Conservation (phyloP, 352 stramenopile genomes). For the Phytophthora uliginosa region DNA sequence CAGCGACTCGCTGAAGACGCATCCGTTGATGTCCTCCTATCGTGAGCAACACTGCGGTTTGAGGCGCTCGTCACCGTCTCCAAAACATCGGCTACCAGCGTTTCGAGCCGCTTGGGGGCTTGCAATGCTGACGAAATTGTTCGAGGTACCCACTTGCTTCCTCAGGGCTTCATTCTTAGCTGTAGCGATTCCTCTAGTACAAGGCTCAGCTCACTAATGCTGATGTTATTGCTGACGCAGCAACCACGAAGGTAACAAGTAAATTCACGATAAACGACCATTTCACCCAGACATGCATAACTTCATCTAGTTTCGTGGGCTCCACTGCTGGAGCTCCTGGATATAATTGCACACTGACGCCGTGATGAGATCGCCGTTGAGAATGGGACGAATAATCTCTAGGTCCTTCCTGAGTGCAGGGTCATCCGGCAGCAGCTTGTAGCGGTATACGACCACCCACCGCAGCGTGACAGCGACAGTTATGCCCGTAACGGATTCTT, state of each 20-base stretch:
- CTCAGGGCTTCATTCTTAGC: too few relatives aligned
- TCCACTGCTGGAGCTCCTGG: constrained; percentile 16
- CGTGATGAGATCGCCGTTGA: constrained; percentile 41
- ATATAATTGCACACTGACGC: constrained; percentile 33
- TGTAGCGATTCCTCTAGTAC: too few relatives aligned
- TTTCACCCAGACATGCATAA: too few relatives aligned
- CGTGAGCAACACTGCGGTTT: background rate
- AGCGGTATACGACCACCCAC: constrained; percentile 43
- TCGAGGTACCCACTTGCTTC: background rate
- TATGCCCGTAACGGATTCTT: constrained; percentile 24
- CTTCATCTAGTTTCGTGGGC: background rate
- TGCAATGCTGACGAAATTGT: background rate
- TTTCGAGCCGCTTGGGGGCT: too few relatives aligned
- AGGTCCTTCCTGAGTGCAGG: constrained; percentile 26
- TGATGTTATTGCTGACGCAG: background rate
- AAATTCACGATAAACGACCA: background rate
- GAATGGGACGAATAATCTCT: constrained; percentile 32
- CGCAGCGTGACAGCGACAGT: constrained; percentile 33
- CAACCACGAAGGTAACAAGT: too few relatives aligned
- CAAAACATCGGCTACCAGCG: too few relatives aligned
- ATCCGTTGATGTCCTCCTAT: constrained; percentile 7
- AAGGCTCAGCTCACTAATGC: too few relatives aligned
- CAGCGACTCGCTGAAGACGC: background rate
- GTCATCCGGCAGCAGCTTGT: constrained; percentile 43
- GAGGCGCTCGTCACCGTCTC: background rate